phyloP scores from a whole-genome alignment of 31 red algal species.

The Porphyra umbilicalis region DNA sequence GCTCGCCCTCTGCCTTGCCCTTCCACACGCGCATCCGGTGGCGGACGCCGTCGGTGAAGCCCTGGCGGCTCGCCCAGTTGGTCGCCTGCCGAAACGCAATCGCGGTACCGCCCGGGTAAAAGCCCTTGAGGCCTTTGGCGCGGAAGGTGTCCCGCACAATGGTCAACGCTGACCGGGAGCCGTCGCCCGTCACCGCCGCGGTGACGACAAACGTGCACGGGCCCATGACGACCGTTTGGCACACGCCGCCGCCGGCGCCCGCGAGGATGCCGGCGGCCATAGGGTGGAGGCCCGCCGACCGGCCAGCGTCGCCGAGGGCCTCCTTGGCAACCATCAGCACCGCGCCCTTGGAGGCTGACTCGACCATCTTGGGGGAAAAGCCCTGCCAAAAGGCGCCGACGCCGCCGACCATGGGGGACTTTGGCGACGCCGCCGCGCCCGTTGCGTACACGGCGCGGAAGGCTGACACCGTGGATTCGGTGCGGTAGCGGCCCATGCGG shows the following conservation, averaged over 20 bases:
- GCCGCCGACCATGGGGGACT: slow-evolving; percentile 3
- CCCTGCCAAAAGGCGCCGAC: slow-evolving; percentile 59
- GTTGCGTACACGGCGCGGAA: slow-evolving; percentile 39
- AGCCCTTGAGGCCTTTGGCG: slow-evolving; percentile 40
- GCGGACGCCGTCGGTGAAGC: slow-evolving; percentile 50
- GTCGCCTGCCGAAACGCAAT: slow-evolving; percentile 65
- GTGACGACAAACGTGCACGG: slow-evolving; percentile 58
- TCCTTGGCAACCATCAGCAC: slow-evolving; percentile 69
- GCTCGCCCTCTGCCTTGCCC: slow-evolving; percentile 24
- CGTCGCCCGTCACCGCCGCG: slow-evolving; percentile 54
- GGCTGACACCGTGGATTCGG: slow-evolving; percentile 33
- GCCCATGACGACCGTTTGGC: slow-evolving; percentile 59
- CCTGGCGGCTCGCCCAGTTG: slow-evolving; percentile 64
- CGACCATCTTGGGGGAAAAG: slow-evolving; percentile 66
- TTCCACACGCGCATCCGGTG: slow-evolving; percentile 13
- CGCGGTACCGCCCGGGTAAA: slow-evolving; percentile 69
- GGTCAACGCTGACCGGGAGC: slow-evolving; percentile 13
- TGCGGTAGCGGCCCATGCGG: slow-evolving; percentile 66
- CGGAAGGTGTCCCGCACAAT: slow-evolving; percentile 36
- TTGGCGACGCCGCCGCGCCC: neutral
- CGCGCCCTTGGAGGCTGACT: slow-evolving; percentile 57
- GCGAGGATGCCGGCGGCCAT: slow-evolving; percentile 37
- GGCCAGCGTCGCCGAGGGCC: slow-evolving; percentile 18
- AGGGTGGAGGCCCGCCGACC: slow-evolving; percentile 25
- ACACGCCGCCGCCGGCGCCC: slow-evolving; percentile 60